phyloP scores from a whole-genome alignment of 306 rosid genomes.

The Castanopsis chinensis region DNA sequence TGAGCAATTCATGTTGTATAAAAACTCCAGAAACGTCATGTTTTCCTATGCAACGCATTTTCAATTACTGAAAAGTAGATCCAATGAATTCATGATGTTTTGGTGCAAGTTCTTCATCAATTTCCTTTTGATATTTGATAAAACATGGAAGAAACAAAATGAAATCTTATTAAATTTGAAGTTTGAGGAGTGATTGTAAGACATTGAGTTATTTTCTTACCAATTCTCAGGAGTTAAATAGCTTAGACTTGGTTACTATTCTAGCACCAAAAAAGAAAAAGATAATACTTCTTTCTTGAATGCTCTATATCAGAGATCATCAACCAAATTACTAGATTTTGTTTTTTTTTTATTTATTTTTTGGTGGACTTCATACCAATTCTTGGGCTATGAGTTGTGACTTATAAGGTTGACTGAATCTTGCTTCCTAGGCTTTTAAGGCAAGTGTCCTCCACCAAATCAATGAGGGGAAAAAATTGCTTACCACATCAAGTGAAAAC shows the following conservation, averaged over 20 bases:
- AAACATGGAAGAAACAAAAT: neutral
- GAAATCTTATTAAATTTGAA: neutral
- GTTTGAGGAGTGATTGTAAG: neutral
- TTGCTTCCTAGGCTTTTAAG: constrained; percentile 73
- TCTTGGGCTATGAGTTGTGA: neutral
- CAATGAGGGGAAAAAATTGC: constrained; percentile 51
- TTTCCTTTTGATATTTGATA: neutral
- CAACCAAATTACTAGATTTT: neutral
- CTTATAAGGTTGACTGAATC: constrained; percentile 24
- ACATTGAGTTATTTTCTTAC: neutral
- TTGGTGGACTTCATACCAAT: neutral
- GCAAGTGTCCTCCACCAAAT: constrained; percentile 65
- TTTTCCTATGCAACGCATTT: neutral
- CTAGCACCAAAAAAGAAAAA: no score
- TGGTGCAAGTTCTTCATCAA: neutral
- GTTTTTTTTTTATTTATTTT: neutral
- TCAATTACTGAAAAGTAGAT: neutral
- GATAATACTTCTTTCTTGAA: no score
- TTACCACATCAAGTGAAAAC: constrained; percentile 34
- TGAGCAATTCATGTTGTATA: neutral
- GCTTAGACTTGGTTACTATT: neutral
- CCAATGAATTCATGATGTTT: neutral
- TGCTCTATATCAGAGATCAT: neutral
- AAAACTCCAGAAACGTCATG: neutral
- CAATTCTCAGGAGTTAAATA: neutral